Evolutionary conservation across 1,284 basidiomycete species (phyloP).

Genomic region (Schizophyllum amplum): DNA sequence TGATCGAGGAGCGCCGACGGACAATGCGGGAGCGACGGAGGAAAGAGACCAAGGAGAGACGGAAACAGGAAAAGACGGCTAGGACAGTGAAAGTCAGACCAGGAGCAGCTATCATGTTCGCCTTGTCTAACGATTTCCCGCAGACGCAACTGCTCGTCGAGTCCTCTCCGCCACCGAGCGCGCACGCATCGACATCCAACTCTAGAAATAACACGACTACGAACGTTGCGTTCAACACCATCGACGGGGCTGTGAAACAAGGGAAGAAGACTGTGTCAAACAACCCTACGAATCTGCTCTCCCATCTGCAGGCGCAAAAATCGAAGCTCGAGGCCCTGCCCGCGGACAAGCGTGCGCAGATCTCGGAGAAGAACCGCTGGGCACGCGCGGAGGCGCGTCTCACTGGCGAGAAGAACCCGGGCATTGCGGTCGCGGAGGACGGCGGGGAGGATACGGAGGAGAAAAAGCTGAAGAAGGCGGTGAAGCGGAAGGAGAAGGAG

Average conservation of each 20-base stretch:
- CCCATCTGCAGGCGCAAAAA: slow-evolving; percentile 48
- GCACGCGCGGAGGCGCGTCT: slow-evolving; percentile 79
- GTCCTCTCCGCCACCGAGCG: slow-evolving; percentile 27
- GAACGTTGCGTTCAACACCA: slow-evolving; percentile 64
- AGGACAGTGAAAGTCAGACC: slow-evolving; percentile 41
- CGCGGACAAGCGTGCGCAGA: slow-evolving; percentile 70
- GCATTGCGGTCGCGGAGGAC: slow-evolving; percentile 59
- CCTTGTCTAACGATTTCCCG: background rate
- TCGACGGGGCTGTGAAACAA: slow-evolving; percentile 50
- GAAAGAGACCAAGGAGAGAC: slow-evolving; percentile 78
- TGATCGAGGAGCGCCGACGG: slow-evolving; percentile 77
- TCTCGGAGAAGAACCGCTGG: slow-evolving; percentile 79
- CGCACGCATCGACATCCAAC: slow-evolving; percentile 22
- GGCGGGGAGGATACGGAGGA: slow-evolving; percentile 25
- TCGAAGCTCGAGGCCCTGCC: slow-evolving; percentile 66
- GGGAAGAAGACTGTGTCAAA: slow-evolving; percentile 52
- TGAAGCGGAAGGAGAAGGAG: slow-evolving; percentile 83
- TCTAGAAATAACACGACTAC: slow-evolving; percentile 37
- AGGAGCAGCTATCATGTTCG: slow-evolving; percentile 1
- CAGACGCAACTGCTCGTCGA: slow-evolving; percentile 73
- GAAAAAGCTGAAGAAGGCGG: slow-evolving; percentile 76
- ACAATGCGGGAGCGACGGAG: slow-evolving; percentile 77
- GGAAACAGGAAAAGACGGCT: slow-evolving; percentile 39
- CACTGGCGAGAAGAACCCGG: slow-evolving; percentile 62
- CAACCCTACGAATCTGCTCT: slow-evolving; percentile 79